Evolutionary conservation across 192 early-diverging fungal genomes (phyloP), one percentile per base, ranked within the genome.

Genomic region (Entomortierella beljakovae): DNA sequence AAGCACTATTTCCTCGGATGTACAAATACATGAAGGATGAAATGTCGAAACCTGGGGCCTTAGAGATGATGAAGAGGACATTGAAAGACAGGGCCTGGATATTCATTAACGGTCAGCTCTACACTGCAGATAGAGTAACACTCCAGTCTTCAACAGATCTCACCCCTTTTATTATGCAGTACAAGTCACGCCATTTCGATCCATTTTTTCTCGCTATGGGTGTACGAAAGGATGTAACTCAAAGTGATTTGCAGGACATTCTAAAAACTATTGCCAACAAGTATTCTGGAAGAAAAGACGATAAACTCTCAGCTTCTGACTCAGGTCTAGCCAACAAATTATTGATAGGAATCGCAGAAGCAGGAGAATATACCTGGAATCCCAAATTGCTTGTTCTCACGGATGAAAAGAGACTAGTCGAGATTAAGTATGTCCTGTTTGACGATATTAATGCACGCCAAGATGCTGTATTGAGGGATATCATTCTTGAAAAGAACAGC

Each of bases 201-300:
- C 6, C 4, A 15, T 26, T 75, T 6, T 75, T 61, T 34, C 31
- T 52, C 2, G 64, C 71, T 0, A 48, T 75, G 38, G 71, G 71
- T 5, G 71, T 75, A 0, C 64, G 57, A 0, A 58, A 75, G 26
- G 13, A 32, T 2, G 40, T 75, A 18, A 9, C 7, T 5, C 46
- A 42, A 26, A 32, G 29, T 5, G 71, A 75, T 29, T 22, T 75
- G 4, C 31, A 61, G 18, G 55, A n/a, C 0, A 50, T 75, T 6
- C 16, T 75, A 0, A 5, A 20, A 0, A 22, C 16, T 0, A 22
- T 74, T 7, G 51, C 29, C 1, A 46, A 6, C 16, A 25, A 49
- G 18, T 75, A 66, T 40, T 2, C 7, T 6, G n/a, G n/a, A n/a
- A n/a, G n/a, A n/a, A 51, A 56, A 33, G 48, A 53, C n/a, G 57